Evolutionary conservation across 495 filamentous ascomycete genomes (phyloP).

Genomic region (Annulohypoxylon moriforme): DNA sequence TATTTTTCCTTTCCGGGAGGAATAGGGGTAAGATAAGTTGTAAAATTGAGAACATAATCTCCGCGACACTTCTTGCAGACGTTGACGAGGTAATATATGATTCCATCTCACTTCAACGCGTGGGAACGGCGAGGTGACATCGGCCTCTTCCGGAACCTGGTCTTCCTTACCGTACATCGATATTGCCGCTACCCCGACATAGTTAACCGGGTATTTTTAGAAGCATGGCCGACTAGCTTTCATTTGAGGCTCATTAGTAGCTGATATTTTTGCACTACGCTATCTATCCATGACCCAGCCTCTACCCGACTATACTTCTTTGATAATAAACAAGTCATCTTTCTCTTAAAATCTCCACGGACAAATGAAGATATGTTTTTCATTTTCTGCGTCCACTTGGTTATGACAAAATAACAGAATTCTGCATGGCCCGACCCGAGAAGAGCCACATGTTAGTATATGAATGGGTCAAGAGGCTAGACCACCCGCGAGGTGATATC

Average conservation of each 20-base stretch:
- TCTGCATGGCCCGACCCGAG: neutral
- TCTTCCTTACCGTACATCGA: constrained; percentile 42
- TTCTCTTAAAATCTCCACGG: neutral
- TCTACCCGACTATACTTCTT: neutral
- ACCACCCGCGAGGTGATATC: constrained; percentile 33
- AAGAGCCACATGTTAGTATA: constrained; percentile 7
- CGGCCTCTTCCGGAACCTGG: constrained; percentile 37
- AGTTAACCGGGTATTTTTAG: constrained; percentile 37
- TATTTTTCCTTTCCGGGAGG: neutral
- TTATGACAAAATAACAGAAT: neutral
- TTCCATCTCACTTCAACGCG: constrained; percentile 12
- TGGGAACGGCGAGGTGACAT: constrained; percentile 32
- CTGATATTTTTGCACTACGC: too few relatives aligned
- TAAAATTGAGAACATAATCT: neutral
- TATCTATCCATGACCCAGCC: too few relatives aligned
- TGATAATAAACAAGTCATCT: neutral
- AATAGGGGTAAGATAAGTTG: neutral
- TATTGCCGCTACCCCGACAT: constrained; percentile 42
- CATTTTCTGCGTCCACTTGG: neutral
- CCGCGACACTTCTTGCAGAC: neutral
- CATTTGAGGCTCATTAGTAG: constrained; percentile 23
- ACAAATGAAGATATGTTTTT: neutral
- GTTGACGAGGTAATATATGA: constrained; percentile 32
- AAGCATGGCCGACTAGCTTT: neutral
- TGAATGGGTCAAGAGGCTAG: constrained; percentile 23